phyloP scores from a whole-genome alignment of 139 green algal genomes.

The Volvox reticuliferus region DNA sequence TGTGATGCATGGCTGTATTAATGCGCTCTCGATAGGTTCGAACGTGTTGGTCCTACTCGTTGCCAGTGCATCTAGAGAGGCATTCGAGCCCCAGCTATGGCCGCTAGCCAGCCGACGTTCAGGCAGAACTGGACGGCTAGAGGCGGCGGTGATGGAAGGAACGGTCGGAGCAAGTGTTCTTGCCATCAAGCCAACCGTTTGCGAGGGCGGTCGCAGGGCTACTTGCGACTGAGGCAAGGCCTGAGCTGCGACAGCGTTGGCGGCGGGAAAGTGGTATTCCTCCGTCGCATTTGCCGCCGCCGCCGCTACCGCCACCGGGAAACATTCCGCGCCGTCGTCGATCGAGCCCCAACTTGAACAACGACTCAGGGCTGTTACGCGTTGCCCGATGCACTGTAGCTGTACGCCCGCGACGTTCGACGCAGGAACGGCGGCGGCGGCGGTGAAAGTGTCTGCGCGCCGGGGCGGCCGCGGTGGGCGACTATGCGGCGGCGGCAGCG shows the following conservation, averaged over 20 bases:
- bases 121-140: background rate
- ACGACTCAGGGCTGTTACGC: background rate
- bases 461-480: background rate
- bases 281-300: background rate
- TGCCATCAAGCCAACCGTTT: background rate
- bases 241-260: background rate
- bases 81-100: background rate
- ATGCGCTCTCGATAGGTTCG: no score
- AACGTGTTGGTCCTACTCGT: no score
- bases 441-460: background rate
- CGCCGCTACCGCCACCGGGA: background rate
- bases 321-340: background rate
- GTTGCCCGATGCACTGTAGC: background rate
- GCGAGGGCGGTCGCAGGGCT: background rate
- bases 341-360: conserved; percentile 17
- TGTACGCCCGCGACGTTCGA: background rate
- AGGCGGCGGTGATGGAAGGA: background rate
- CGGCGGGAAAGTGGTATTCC: background rate
- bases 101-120: background rate
- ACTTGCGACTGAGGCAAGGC: background rate
- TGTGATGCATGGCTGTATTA: no score
- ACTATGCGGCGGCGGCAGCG: background rate
- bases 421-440: background rate
- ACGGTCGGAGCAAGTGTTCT: no score
- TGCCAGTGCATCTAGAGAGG: background rate